phyloP scores from a whole-genome alignment of 2,329 filamentous ascomycete species.

The Periconia sp. region DNA sequence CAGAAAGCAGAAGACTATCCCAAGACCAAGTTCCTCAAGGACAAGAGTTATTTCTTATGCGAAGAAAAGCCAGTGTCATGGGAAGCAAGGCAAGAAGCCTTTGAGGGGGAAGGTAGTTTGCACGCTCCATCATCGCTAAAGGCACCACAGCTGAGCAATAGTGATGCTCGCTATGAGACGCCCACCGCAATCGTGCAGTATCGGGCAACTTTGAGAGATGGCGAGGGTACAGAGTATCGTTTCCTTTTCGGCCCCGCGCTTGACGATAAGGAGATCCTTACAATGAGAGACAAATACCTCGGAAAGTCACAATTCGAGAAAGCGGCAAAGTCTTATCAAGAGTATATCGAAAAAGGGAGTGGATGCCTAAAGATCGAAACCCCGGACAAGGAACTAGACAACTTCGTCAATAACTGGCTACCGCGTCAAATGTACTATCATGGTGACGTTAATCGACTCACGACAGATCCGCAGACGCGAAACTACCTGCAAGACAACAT shows the following conservation, averaged over 20 bases:
- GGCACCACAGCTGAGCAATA: slow-evolving; percentile 48
- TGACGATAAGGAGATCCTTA: slow-evolving; percentile 57
- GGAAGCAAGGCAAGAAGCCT: slow-evolving; percentile 60
- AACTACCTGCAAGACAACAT: slow-evolving; percentile 68
- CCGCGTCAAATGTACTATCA: slow-evolving; percentile 65
- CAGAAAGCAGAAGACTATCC: slow-evolving; percentile 64
- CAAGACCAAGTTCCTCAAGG: slow-evolving; percentile 63
- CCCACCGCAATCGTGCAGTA: slow-evolving; percentile 63
- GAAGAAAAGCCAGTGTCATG: slow-evolving; percentile 59
- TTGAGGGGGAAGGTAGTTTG: slow-evolving; percentile 63
- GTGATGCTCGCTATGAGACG: slow-evolving; percentile 63
- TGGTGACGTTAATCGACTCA: slow-evolving; percentile 64
- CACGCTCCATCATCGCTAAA: slow-evolving; percentile 57
- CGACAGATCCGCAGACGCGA: slow-evolving; percentile 64
- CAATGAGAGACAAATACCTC: slow-evolving; percentile 57
- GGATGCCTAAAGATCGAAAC: slow-evolving; percentile 62
- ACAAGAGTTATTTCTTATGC: slow-evolving; percentile 64
- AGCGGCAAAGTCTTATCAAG: slow-evolving; percentile 56
- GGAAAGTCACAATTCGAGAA: slow-evolving; percentile 56
- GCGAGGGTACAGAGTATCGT: slow-evolving; percentile 55
- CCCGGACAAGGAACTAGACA: slow-evolving; percentile 61
- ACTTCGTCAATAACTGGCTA: slow-evolving; percentile 66
- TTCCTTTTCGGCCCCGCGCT: slow-evolving; percentile 63
- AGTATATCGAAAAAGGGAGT: slow-evolving; percentile 58
- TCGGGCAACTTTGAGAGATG: slow-evolving; percentile 47